phyloP scores from a whole-genome alignment of 805 yeast species.

The Myxozyma lipomycoides region DNA sequence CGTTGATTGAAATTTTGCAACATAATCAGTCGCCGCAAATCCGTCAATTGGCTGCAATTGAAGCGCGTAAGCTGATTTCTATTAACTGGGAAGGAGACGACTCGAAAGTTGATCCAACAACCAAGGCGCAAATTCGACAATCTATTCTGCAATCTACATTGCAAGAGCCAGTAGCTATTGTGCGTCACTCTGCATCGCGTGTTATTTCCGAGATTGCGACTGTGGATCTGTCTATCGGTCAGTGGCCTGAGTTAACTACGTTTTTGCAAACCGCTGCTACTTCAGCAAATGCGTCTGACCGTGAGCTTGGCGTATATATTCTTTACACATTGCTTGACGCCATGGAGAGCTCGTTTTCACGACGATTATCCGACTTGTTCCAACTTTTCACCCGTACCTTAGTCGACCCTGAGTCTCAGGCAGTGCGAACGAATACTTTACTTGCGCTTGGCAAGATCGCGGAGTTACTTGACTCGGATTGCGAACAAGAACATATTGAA shows the following conservation, averaged over 20 bases:
- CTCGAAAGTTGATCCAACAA: constrained; percentile 37
- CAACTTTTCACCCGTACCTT: constrained; percentile 66
- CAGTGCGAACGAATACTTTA: constrained; percentile 77
- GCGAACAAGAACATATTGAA: constrained; percentile 45
- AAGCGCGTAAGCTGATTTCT: constrained; percentile 77
- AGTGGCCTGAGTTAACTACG: constrained; percentile 78
- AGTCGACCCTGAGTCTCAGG: constrained; percentile 55
- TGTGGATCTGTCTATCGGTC: constrained; percentile 58
- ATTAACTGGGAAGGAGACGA: constrained; percentile 56
- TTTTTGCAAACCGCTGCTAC: constrained; percentile 64
- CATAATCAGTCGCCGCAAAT: constrained; percentile 63
- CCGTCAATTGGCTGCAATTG: constrained; percentile 93
- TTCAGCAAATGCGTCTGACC: constrained; percentile 51
- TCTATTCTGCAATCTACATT: constrained; percentile 68
- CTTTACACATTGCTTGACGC: constrained; percentile 74
- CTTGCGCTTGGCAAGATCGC: constrained; percentile 61
- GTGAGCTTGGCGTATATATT: constrained; percentile 81
- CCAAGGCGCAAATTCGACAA: constrained; percentile 58
- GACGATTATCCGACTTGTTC: constrained; percentile 63
- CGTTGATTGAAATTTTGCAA: constrained; percentile 77
- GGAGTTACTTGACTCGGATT: constrained; percentile 50
- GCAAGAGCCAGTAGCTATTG: constrained; percentile 55
- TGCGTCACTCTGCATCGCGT: constrained; percentile 86
- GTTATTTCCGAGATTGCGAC: constrained; percentile 83
- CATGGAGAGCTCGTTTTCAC: constrained; percentile 52